Conservation (phyloP, 2,329 filamentous ascomycete species). For the Chalaropsis ovoidea region DNA sequence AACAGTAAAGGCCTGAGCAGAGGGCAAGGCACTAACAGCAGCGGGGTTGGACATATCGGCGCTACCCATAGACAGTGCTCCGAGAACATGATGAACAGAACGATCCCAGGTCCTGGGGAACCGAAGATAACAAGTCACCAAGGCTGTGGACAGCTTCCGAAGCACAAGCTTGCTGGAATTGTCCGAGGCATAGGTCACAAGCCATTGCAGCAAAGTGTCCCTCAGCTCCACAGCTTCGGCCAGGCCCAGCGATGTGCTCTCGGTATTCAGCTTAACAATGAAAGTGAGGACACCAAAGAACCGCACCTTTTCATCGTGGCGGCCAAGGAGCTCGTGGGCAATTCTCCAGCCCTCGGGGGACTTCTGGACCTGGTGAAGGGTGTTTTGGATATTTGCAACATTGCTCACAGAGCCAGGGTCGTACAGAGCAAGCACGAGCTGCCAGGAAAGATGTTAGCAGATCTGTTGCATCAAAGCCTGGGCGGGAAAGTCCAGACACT, state of each 20-base stretch:
- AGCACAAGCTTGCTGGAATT: conserved; percentile 51
- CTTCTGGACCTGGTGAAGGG: conserved; percentile 67
- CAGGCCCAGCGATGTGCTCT: conserved; percentile 49
- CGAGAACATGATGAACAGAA: conserved; percentile 53
- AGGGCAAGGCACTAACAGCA: neutral
- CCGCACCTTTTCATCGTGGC: conserved; percentile 61
- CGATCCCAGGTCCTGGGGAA: conserved; percentile 57
- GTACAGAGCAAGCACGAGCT: conserved; percentile 46
- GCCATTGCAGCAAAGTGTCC: conserved; percentile 52
- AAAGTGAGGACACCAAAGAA: conserved; percentile 92
- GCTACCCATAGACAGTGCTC: conserved; percentile 33
- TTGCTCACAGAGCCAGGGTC: conserved; percentile 41
- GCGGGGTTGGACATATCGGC: conserved; percentile 5
- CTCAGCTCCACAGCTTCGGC: conserved; percentile 51
- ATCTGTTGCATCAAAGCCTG: neutral
- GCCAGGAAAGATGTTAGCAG: neutral
- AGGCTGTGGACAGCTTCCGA: conserved; percentile 65
- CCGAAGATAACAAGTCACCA: conserved; percentile 65
- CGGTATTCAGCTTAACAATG: conserved; percentile 88
- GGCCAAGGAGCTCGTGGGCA: conserved; percentile 62
- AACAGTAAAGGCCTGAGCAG: conserved; percentile 17
- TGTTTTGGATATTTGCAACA: conserved; percentile 52
- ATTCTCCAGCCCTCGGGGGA: conserved; percentile 77
- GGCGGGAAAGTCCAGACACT: neutral
- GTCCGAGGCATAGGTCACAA: conserved; percentile 45